Evolutionary conservation across 2,329 filamentous ascomycete genomes (phyloP).

Genomic region (Sclerotinia spermophila): DNA sequence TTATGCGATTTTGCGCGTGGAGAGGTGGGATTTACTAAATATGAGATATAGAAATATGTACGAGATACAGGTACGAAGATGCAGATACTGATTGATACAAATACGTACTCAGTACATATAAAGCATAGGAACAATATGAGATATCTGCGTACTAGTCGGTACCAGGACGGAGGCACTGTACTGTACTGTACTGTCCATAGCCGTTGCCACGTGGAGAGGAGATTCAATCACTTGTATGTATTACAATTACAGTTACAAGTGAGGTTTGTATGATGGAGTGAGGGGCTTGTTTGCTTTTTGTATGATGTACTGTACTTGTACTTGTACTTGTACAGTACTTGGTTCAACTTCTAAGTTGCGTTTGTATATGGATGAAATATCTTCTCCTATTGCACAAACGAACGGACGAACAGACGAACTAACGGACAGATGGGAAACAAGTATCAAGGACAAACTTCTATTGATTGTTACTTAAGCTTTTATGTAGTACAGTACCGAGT

Average conservation of each 20-base stretch:
- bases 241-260: too few relatives aligned
- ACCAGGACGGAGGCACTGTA: background rate
- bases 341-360: too few relatives aligned
- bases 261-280: too few relatives aligned
- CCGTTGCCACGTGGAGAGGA: slow-evolving; percentile 13
- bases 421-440: background rate
- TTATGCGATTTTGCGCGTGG: background rate
- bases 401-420: too few relatives aligned
- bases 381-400: too few relatives aligned
- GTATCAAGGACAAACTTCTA: background rate
- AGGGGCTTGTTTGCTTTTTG: background rate
- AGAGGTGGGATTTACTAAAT: background rate
- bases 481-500: background rate
- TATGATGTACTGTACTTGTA: background rate
- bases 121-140: background rate
- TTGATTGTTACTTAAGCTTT: background rate
- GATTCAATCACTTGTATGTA: background rate
- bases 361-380: too few relatives aligned
- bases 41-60: too few relatives aligned
- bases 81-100: too few relatives aligned
- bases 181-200: background rate
- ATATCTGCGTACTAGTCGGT: background rate
- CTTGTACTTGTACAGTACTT: background rate
- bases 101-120: background rate
- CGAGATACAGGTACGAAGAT: background rate